Evolutionary conservation across 805 yeast genomes (phyloP), one percentile per base, ranked within the genome.

Genomic region (Metschnikowia similis): DNA sequence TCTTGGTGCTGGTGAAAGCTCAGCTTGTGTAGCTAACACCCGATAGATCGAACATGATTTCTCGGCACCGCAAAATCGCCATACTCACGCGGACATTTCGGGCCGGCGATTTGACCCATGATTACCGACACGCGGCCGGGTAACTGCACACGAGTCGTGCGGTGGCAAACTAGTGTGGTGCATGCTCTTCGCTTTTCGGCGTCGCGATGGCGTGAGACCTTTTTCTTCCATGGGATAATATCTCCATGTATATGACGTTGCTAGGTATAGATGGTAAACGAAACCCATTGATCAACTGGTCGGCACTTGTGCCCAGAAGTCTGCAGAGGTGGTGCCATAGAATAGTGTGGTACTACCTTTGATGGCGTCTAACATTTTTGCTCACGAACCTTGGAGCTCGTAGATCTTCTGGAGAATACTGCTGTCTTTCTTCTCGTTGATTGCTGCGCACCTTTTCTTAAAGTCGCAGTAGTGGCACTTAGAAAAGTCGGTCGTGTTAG

Each of bases 391-490:
- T 35, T 52, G 55, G 35, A 54, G 56, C 38, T 52, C 48, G 34
- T 45, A 36, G 35, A 54, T 45, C 30, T 35, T 30, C 7, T 36
- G 35, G n/a, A 45, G 48, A 14, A 50, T 43, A 10, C 44, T 45
- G 17, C 37, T 43, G 28, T 42, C 47, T 4, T 37, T 34, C 9
- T 35, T 44, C 26, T 47, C 45, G 48, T 56, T 56, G 11, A 55
- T 47, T 17, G 52, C 54, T 7, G 55, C 50, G 38, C 67, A 63
- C 28, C 55, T 46, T 10, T 44, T 44, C 28, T 69, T 67, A 60
- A 79, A 85, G 16, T 77, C 82, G 65, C 92, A 85, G 45, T 63
- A 67, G 13, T 65, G 69, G 61, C 92, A 85, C 50, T 74, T 73
- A 4, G 65, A 61, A 48, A 54, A 66, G 54, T 63, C 77, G 8